A percentile compares a stretch with the other conserved stretches of the same genome.
Evolutionary conservation across 768 basidiomycete species (phyloP).

Genomic region (Tylopilus plumbeoviolaceoides): DNA sequence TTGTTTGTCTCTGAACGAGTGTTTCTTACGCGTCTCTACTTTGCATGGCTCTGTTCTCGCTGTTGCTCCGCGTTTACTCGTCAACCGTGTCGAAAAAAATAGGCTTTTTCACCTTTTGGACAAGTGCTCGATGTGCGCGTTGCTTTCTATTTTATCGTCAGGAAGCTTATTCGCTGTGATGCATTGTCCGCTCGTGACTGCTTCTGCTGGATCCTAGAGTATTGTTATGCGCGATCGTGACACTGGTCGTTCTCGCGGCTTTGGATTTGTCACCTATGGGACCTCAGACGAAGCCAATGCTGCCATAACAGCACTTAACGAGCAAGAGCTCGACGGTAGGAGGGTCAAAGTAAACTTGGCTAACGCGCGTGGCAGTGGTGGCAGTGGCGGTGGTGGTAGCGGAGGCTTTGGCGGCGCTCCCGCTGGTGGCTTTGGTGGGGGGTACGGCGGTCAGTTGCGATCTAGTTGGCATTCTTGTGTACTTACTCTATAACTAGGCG

Average conservation of each 20-base stretch:
- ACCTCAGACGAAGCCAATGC: conserved; percentile 61
- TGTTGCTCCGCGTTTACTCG: conserved; percentile 16
- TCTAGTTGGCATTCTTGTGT: neutral
- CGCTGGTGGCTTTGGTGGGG: conserved; percentile 30
- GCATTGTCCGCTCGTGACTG: conserved; percentile 24
- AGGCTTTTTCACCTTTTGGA: conserved; percentile 85
- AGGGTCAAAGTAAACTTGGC: conserved; percentile 86
- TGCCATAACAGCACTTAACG: conserved; percentile 77
- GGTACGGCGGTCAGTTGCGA: conserved; percentile 18
- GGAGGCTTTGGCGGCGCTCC: conserved; percentile 34
- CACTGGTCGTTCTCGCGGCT: conserved; percentile 94
- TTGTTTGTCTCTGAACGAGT: conserved; percentile 29
- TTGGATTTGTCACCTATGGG: conserved; percentile 89
- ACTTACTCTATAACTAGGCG: conserved; percentile 23
- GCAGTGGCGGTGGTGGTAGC: conserved; percentile 34
- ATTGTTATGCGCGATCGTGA: conserved; percentile 99
- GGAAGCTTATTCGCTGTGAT: conserved; percentile 20
- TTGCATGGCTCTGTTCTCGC: conserved; percentile 20
- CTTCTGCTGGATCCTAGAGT: conserved; percentile 52
- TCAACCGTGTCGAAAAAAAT: conserved; percentile 22
- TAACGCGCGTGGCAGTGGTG: conserved; percentile 63
- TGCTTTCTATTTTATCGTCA: conserved; percentile 28
- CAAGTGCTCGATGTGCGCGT: conserved; percentile 88
- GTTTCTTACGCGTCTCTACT: conserved; percentile 31
- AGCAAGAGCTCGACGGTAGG: conserved; percentile 91